Evolutionary conservation across 805 yeast species (phyloP), one percentile per base, ranked within the genome.

Genomic region (Lachancea fermentati): DNA sequence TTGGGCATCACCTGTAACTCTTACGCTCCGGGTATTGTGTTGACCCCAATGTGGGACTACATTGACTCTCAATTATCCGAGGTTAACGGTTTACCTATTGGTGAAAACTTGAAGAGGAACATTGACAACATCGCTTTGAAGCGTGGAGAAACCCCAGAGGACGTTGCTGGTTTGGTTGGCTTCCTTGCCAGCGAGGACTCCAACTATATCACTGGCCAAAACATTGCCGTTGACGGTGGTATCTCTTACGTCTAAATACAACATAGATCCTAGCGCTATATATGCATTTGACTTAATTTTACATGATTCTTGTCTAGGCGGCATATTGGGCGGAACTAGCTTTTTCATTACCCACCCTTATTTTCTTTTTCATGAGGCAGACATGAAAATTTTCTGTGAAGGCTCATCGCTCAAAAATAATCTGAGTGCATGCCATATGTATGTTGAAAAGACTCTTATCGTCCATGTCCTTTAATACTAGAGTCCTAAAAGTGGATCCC

Each of bases 401-500:
- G 19, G 37, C 33, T 19, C 38, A 39, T 39, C 38, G 41, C 41
- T 9, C 9, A 19, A n/a, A 14, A 37, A 13, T 4, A 7, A 8
- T n/a, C 7, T 14, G 28, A 38, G 28, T 32, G 32, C 36, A 18
- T 14, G 35, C 22, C 8, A 5, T 13, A 11, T 43, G 37, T 15
- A 43, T 45, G 40, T 18, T 34, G 24, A 43, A 37, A 17, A 39
- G 38, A 34, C 13, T 40, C 6, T 5, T 37, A 16, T n/a, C 36
- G 13, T 22, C 37, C 17, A 45, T 49, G 46, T 39, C 41, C 7
- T 57, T 56, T 24, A 45, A 61, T 12, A 75, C 80, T 0, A 52
- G 63, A 44, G 60, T 83, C 2, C 62, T 81, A 32, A 69, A 69
- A 41, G 88, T 81, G 1, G 73, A 78, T 37, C 75, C 78, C 1